Evolutionary conservation across 2,329 filamentous ascomycete species (phyloP), one percentile per base, ranked within the genome.

Genomic region (Colletotrichum truncatum): DNA sequence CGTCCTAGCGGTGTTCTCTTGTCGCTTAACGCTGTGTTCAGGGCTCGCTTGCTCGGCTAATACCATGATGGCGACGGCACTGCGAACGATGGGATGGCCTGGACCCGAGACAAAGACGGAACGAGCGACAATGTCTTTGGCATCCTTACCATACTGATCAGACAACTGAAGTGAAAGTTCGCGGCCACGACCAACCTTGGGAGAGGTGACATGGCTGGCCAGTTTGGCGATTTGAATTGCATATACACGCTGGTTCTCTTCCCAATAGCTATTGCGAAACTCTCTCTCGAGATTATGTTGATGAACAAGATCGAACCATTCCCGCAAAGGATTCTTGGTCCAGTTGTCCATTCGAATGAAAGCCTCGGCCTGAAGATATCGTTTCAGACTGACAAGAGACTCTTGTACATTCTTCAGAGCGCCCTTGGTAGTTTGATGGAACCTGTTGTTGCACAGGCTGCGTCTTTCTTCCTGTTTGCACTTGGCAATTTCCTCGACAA

Each of bases 1-100:
- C 4, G 16, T 18, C 5, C 30, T 39, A 6, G n/a, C n/a, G 3
- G 11, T 34, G 10, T 4, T 23, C 32, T 54, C 62, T 11, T 55
- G 43, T 6, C 23, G 6, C 16, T 25, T 38, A 4, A 25, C 23
- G 11, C 10, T 28, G 14, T 32, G 14, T 10, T 28, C 11, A 4
- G 23, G 12, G 26, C 53, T 28, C 3, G 36, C 36, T 14, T 55
- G 21, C 16, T 51, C 34, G 2, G 62, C 62, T 25, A 49, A 8
- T 9, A 45, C 43, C 62, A 65, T 65, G 26, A 62, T 62, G 36
- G 62, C 62, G n/a, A 62, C 62, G 2, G 62, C 62, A 18, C 62
- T 65, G 1, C 51, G 57, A 6, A 62, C 56, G 34, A 65, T 45
- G 21, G 62, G 57, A 18, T 65, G 62, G 16, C 45, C 57, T 1